A percentile compares a stretch with the other conserved stretches of the same genome.
Evolutionary conservation across 2,329 filamentous ascomycete species (phyloP).

Genomic region (Coniella vitis): DNA sequence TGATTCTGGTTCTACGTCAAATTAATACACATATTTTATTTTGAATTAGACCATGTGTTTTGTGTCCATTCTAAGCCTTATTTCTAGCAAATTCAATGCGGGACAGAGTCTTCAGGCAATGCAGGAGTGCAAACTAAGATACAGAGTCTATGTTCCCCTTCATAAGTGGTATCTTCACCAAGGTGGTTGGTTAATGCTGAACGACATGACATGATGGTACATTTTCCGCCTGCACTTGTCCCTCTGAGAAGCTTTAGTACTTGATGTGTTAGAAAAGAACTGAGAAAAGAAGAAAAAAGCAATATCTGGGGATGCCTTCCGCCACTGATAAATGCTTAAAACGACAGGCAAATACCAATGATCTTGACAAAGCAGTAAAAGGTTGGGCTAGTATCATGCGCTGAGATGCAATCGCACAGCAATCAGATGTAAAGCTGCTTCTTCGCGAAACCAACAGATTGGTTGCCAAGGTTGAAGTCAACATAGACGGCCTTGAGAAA

Average conservation of each 20-base stretch:
- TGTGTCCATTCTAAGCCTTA: too few species aligned
- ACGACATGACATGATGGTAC: neutral
- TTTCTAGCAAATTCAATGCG: neutral
- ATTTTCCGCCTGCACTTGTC: neutral
- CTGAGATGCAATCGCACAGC: neutral
- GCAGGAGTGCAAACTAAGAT: neutral
- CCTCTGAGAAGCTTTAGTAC: neutral
- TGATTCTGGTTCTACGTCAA: too few species aligned
- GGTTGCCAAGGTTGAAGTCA: constrained; percentile 55
- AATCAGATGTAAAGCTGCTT: constrained; percentile 29
- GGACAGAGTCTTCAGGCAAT: neutral
- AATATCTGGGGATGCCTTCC: neutral
- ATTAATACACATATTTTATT: too few species aligned
- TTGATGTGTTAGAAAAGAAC: too few species aligned
- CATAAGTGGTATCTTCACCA: constrained; percentile 6
- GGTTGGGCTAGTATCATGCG: too few species aligned
- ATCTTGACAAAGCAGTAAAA: neutral
- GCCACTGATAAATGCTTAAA: neutral
- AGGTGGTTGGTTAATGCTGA: constrained; percentile 5
- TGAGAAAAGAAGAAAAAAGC: neutral
- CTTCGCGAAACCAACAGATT: constrained; percentile 39
- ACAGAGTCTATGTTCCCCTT: constrained; percentile 5
- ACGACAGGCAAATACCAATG: neutral
- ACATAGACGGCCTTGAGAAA: constrained; percentile 74
- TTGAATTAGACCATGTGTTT: too few species aligned